phyloP scores from a whole-genome alignment of 2,329 filamentous ascomycete genomes.

The Aphanocladium album region DNA sequence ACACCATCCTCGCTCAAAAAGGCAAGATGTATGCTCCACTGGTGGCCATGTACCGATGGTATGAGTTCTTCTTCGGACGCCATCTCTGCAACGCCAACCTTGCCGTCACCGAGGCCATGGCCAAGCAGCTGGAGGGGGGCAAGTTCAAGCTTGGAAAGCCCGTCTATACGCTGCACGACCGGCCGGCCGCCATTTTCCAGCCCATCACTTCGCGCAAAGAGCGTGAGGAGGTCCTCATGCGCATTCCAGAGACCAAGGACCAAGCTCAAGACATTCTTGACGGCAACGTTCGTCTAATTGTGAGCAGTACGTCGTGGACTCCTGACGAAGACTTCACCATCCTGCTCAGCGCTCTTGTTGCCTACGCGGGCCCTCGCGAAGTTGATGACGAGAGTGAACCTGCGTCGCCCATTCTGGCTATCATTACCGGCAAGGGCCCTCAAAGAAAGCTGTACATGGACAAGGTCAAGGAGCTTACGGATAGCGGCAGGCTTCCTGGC shows the following conservation, averaged over 20 bases:
- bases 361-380: conserved; percentile 54
- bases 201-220: conserved; percentile 50
- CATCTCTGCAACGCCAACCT: conserved; percentile 68
- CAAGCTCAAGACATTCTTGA: conserved; percentile 55
- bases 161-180: conserved; percentile 74
- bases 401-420: conserved; percentile 67
- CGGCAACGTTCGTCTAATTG: conserved; percentile 62
- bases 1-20: conserved; percentile 71
- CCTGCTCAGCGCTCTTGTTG: conserved; percentile 73
- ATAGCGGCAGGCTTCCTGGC: conserved; percentile 58
- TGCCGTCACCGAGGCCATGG: conserved; percentile 88
- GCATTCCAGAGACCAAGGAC: conserved; percentile 58
- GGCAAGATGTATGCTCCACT: conserved; percentile 62
- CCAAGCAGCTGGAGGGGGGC: conserved; percentile 56
- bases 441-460: conserved; percentile 71
- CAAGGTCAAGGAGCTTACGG: conserved; percentile 57
- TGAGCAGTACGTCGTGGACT: conserved; percentile 96
- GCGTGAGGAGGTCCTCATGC: conserved; percentile 56
- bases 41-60: conserved; percentile 70
- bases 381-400: conserved; percentile 34
- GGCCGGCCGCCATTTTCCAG: conserved; percentile 76
- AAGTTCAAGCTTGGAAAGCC: conserved; percentile 62
- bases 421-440: conserved; percentile 94
- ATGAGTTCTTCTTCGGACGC: conserved; percentile 69
- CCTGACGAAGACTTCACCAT: conserved; percentile 92